Evolutionary conservation across 257 asterid genomes (phyloP).

Genomic region (Orobanche coerulescens): DNA sequence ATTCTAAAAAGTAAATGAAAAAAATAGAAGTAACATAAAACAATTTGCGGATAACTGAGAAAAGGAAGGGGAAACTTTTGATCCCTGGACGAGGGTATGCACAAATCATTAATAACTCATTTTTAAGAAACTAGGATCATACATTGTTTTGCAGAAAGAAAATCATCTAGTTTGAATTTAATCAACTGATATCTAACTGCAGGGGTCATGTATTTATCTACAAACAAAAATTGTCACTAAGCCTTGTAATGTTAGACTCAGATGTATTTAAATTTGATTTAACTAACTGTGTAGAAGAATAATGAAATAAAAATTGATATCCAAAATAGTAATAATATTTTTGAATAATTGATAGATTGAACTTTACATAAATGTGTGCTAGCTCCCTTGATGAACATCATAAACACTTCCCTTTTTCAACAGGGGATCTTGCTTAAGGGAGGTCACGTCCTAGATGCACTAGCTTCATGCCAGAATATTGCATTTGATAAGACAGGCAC

Average conservation of each 20-base stretch:
- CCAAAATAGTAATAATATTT: no score
- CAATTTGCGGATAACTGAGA: background rate
- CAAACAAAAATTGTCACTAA: background rate
- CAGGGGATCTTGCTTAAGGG: slow-evolving; percentile 98
- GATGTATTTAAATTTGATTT: background rate
- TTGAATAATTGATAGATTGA: background rate
- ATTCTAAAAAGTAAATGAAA: background rate
- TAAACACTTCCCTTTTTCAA: slow-evolving; percentile 18
- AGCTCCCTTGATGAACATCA: slow-evolving; percentile 10
- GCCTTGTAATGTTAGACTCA: slow-evolving; percentile 4
- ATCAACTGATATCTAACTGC: slow-evolving; percentile 9
- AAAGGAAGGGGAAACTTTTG: background rate
- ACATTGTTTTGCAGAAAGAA: background rate
- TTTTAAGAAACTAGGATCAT: slow-evolving; percentile 1
- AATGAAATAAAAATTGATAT: background rate
- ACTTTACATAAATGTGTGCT: background rate
- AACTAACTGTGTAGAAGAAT: background rate
- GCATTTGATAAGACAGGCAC: slow-evolving; percentile 99
- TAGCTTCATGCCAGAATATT: slow-evolving; percentile 87
- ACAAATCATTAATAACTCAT: background rate
- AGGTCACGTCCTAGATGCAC: slow-evolving; percentile 87
- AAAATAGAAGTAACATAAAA: background rate
- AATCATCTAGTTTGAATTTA: background rate
- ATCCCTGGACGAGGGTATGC: background rate
- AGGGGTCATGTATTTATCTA: background rate